These are phyloP conservation scores for Cucumis cinereus DNA, from an alignment of 306 rosid species.

Conservation along the genomic window DNA sequence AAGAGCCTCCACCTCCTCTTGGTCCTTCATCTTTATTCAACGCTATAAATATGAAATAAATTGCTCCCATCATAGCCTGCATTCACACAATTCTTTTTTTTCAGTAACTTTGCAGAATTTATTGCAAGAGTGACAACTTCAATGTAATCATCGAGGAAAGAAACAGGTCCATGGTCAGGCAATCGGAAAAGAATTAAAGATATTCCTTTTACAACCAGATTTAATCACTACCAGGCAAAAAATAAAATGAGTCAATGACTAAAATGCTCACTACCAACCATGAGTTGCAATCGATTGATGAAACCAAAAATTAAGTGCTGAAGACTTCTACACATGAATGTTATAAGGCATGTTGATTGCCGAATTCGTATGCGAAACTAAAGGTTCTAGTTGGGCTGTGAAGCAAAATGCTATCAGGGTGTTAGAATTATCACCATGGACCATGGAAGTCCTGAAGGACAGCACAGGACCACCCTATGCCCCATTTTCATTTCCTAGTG, in stretches of 20 bases:
- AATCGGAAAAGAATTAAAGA: not conserved
- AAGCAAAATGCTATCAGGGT: no score
- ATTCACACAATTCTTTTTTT: conserved; percentile 6
- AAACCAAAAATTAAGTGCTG: not conserved
- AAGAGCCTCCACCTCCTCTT: conserved; percentile 11
- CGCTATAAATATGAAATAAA: conserved; percentile 66
- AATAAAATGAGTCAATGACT: not conserved
- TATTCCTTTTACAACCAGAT: not conserved
- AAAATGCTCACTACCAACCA: not conserved
- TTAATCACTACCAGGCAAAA: not conserved
- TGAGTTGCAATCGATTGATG: not conserved
- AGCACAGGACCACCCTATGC: not conserved
- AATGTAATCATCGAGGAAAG: no score
- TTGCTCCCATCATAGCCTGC: conserved; percentile 83
- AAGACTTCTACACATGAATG: not conserved
- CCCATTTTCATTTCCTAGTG: not conserved
- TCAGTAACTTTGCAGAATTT: not conserved
- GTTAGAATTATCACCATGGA: no score
- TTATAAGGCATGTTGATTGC: not conserved
- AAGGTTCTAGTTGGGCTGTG: no score
- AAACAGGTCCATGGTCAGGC: not conserved
- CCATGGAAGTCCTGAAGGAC: not conserved
- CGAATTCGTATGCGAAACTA: no score
- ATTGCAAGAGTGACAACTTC: not conserved
- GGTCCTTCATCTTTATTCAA: conserved; percentile 71